These are phyloP conservation scores for Recurvomyces mirabilis DNA, from an alignment of 495 filamentous ascomycete genomes.

Conservation along the genomic window DNA sequence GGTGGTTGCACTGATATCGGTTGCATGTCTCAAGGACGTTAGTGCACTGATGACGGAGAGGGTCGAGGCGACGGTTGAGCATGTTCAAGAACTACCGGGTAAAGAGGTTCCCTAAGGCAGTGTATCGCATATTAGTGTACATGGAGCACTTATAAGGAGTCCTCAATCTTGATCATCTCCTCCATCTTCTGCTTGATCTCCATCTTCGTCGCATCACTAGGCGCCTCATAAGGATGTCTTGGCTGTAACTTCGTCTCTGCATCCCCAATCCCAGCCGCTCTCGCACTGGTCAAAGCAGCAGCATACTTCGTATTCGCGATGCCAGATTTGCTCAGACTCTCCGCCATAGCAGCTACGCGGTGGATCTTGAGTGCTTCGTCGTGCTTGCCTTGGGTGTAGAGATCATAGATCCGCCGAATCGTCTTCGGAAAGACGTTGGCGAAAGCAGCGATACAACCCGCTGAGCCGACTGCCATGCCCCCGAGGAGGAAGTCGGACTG, in stretches of 20 bases:
- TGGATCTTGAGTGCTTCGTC: conserved; percentile 48
- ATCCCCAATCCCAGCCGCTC: conserved; percentile 44
- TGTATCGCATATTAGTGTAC: no score
- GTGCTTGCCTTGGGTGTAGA: conserved; percentile 39
- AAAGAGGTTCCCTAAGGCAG: conserved; percentile 1
- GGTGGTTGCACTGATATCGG: conserved; percentile 37
- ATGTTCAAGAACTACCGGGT: not conserved
- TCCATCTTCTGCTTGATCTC: conserved; percentile 40
- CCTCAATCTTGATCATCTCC: conserved; percentile 39
- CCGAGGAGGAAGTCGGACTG: conserved; percentile 61
- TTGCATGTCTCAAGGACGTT: conserved; percentile 38
- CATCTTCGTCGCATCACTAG: conserved; percentile 38
- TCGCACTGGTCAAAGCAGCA: conserved; percentile 43
- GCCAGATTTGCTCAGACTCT: conserved; percentile 48
- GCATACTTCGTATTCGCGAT: conserved; percentile 58
- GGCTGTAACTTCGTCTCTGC: conserved; percentile 45
- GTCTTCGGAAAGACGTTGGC: conserved; percentile 54
- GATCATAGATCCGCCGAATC: conserved; percentile 41
- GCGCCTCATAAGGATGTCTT: conserved; percentile 46
- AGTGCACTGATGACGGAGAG: conserved; percentile 28
- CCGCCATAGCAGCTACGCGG: conserved; percentile 39
- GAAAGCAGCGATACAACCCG: conserved; percentile 57
- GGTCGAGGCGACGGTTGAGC: conserved; percentile 28
- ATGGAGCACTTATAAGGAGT: conserved; percentile 8
- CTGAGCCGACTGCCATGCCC: conserved; percentile 46